phyloP scores from a whole-genome alignment of 345 rosid species.

The Conringia planisiliqua region DNA sequence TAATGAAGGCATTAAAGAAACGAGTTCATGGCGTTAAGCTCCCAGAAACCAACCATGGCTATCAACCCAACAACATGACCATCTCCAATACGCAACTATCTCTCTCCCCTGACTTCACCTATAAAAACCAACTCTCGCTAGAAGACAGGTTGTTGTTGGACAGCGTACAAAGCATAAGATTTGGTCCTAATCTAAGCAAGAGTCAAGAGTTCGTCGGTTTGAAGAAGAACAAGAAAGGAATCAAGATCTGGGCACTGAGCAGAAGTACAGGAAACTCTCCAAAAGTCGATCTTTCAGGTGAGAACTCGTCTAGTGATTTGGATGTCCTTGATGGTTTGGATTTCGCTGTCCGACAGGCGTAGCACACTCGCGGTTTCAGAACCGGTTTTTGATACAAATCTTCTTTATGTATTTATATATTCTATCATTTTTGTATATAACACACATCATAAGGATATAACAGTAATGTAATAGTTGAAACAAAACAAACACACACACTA shows the following conservation, averaged over 20 bases:
- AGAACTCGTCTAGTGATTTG: constrained; percentile 30
- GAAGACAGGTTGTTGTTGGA: constrained; percentile 64
- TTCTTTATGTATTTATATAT: constrained; percentile 16
- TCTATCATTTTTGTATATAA: constrained; percentile 12
- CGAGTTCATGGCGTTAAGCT: constrained; percentile 42
- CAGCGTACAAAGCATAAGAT: constrained; percentile 40
- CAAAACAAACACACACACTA: constrained; percentile 16
- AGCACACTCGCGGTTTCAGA: background rate
- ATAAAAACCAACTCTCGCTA: constrained; percentile 44
- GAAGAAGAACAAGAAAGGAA: constrained; percentile 35
- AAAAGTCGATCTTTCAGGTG: constrained; percentile 17
- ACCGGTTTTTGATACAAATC: constrained; percentile 8
- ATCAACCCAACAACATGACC: constrained; percentile 29
- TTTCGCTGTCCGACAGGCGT: constrained; percentile 13
- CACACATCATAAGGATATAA: constrained; percentile 11
- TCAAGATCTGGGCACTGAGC: constrained; percentile 43
- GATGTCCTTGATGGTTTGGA: constrained; percentile 60
- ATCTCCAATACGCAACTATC: constrained; percentile 39
- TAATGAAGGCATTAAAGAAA: constrained; percentile 50
- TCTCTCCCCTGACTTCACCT: constrained; percentile 28
- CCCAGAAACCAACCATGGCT: constrained; percentile 30
- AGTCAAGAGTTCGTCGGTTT: constrained; percentile 59
- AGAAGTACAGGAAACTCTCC: constrained; percentile 78
- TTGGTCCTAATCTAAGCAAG: constrained; percentile 64
- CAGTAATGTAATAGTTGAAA: constrained; percentile 17